phyloP scores from a whole-genome alignment of 495 filamentous ascomycete species.

The Monascus purpureus region DNA sequence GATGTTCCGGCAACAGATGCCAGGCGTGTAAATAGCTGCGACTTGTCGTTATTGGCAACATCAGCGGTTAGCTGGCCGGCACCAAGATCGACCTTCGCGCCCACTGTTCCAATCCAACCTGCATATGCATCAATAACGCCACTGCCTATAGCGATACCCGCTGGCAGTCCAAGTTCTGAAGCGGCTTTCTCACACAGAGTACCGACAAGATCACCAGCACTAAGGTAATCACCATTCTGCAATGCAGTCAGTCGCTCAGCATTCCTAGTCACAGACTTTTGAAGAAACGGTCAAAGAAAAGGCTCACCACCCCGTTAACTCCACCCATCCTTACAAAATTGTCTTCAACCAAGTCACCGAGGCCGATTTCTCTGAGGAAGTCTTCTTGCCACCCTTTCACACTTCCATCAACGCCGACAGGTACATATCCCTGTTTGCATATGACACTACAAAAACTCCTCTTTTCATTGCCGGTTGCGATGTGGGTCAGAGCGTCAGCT shows the following conservation, averaged over 20 bases:
- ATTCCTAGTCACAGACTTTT: slow-evolving; percentile 1
- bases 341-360: slow-evolving; percentile 67
- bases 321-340: slow-evolving; percentile 87
- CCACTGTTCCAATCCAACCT: slow-evolving; percentile 97
- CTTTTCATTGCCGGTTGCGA: slow-evolving; percentile 88
- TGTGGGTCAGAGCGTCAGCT: slow-evolving; percentile 82
- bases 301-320: slow-evolving; percentile 81
- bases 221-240: slow-evolving; percentile 80
- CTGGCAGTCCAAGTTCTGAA: slow-evolving; percentile 66
- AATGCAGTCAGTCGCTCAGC: slow-evolving; percentile 3
- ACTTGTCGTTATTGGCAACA: slow-evolving; percentile 57
- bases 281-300: slow-evolving; percentile 17
- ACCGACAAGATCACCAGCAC: slow-evolving; percentile 81
- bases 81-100: slow-evolving; percentile 69
- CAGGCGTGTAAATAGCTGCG: slow-evolving; percentile 85
- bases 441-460: slow-evolving; percentile 86
- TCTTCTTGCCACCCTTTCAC: slow-evolving; percentile 98
- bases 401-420: slow-evolving; percentile 89
- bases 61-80: slow-evolving; percentile 44
- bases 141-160: slow-evolving; percentile 83
- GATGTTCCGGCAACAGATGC: slow-evolving; percentile 95
- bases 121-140: slow-evolving; percentile 98
- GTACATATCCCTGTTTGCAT: slow-evolving; percentile 92
- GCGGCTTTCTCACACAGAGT: slow-evolving; percentile 73
- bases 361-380: slow-evolving; percentile 71